Percentiles rank a stretch among this genome's conserved stretches.
Evolutionary conservation across 306 rosid genomes (phyloP).

Genomic region (Senna siamea): DNA sequence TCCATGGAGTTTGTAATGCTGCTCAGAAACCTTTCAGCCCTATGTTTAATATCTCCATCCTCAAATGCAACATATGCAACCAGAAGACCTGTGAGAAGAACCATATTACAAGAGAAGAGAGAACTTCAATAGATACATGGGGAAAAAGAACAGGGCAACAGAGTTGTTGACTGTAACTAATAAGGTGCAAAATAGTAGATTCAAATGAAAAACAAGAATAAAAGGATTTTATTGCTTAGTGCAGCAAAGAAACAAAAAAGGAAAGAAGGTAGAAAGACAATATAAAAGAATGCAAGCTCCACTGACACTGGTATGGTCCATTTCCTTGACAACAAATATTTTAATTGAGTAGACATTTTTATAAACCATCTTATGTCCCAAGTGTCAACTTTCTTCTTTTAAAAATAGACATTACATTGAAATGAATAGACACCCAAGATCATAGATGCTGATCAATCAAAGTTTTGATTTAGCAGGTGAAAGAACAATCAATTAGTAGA

Average conservation of each 20-base stretch:
- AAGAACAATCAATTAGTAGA: conserved; percentile 16
- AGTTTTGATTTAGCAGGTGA: conserved; percentile 3
- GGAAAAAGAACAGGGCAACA: conserved; percentile 29
- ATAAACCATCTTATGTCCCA: conserved; percentile 13
- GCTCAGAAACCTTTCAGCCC: conserved; percentile 93
- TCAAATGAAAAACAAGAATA: neutral
- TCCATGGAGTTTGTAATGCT: conserved; percentile 98
- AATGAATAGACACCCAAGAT: conserved; percentile 19
- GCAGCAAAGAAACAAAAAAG: conserved; percentile 27
- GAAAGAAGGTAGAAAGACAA: neutral
- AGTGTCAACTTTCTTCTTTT: conserved; percentile 24
- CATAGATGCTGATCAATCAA: conserved; percentile 8
- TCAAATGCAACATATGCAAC: conserved; percentile 86
- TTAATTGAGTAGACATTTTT: conserved; percentile 12
- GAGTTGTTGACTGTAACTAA: conserved; percentile 9
- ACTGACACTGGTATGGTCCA: conserved; percentile 9
- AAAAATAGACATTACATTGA: conserved; percentile 27
- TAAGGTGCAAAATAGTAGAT: conserved; percentile 25
- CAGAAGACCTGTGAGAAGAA: conserved; percentile 67
- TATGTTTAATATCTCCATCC: conserved; percentile 75
- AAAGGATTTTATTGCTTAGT: neutral
- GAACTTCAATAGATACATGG: neutral
- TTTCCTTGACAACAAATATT: conserved; percentile 9
- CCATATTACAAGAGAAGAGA: conserved; percentile 21
- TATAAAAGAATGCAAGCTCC: conserved; percentile 1